Conservation (phyloP, 192 early-diverging fungal species). For the Rhizophagus sp. region DNA sequence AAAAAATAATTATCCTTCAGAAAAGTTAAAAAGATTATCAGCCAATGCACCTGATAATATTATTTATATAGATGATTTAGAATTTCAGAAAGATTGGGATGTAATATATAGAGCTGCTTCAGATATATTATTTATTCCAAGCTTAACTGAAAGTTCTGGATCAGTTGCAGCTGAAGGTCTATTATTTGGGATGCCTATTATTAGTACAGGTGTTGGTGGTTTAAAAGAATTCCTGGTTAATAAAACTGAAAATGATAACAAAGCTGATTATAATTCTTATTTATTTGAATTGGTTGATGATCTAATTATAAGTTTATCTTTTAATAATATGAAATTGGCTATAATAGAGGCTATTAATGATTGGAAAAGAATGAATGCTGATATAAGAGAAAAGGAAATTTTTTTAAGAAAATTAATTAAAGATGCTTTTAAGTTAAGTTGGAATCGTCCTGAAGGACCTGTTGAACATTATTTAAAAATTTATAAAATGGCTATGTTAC, state of each 20-base stretch:
- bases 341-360: constrained; percentile 42
- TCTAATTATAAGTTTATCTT: neutral
- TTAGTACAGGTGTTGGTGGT: constrained; percentile 54
- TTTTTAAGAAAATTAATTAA: constrained; percentile 48
- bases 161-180: constrained; percentile 58
- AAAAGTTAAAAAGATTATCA: constrained; percentile 39
- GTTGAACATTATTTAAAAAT: constrained; percentile 53
- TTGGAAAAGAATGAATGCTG: constrained; percentile 30
- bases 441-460: constrained; percentile 49
- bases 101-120: constrained; percentile 52
- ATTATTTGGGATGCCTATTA: constrained; percentile 53
- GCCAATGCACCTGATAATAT: constrained; percentile 43
- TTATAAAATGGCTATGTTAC: constrained; percentile 43
- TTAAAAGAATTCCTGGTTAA: constrained; percentile 55
- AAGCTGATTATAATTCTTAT: constrained; percentile 13
- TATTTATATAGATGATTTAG: constrained; percentile 37
- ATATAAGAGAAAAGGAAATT: constrained; percentile 42
- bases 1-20: constrained; percentile 50
- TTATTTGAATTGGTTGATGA: constrained; percentile 39
- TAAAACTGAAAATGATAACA: constrained; percentile 32
- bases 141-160: constrained; percentile 56
- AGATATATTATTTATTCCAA: constrained; percentile 55
- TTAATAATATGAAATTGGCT: constrained; percentile 36
- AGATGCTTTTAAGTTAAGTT: constrained; percentile 50
- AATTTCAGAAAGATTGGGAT: constrained; percentile 49